Evolutionary conservation across 495 filamentous ascomycete genomes (phyloP), one percentile per base, ranked within the genome.

Genomic region (Aspergillus coremiiformis): DNA sequence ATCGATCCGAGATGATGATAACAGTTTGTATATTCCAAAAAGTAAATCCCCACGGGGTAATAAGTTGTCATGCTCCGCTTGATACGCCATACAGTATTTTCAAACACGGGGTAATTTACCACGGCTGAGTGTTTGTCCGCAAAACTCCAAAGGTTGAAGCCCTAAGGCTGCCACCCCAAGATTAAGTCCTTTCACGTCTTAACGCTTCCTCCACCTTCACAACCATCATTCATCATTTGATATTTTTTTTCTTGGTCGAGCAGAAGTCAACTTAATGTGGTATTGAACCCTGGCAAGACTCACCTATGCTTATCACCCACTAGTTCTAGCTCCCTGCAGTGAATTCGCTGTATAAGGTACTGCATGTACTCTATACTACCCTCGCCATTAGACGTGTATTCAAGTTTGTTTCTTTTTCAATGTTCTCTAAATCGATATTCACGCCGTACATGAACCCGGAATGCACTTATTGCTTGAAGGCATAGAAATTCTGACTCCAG

Each of bases 41-140:
- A n/a, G 6, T 44, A 11, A 49, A 51, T 49, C 60, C 63, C 63
- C 63, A 61, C 63, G 63, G 63, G 63, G 63, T 59, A 57, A 57
- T 46, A 14, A 11, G 0, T 14, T 26, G 26, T 26, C 22, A 9
- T 17, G 11, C 23, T 27, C 26, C 21, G 22, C 10, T 17, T 12
- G 23, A 45, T 17, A 26, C 43, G 22, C n/a, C n/a, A n/a, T n/a
- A n/a, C n/a, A n/a, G 43, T 26, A 27, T 17, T 24, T 24, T 9
- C 2, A 9, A 33, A 5, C 21, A 5, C 17, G 17, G 4, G 26
- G 26, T 35, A 24, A 30, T 22, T 33, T 24, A 49, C 4, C 21
- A 41, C 61, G 63, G 63, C 47, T 50, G 61, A 66, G 53, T 20
- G 42, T 53, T 63, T 57, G 26, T 55, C 63, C 63, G 63, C 26